phyloP scores from a whole-genome alignment of 2,329 filamentous ascomycete species.

The Aspergillus oerlinghausenensis region DNA sequence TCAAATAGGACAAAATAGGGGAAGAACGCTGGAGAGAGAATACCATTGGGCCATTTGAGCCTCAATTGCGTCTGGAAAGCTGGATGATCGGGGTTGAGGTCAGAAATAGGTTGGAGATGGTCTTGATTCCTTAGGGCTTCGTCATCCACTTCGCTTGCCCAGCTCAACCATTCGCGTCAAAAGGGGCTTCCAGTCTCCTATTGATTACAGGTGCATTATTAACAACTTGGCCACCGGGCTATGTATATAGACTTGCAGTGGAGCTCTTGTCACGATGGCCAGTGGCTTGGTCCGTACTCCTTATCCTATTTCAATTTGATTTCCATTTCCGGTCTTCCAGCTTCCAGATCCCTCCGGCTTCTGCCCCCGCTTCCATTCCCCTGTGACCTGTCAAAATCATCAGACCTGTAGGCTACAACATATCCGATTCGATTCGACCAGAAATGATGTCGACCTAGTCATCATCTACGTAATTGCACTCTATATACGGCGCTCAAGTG shows the following conservation, averaged over 20 bases:
- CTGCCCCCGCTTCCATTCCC: background rate
- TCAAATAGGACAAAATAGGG: too few relatives aligned
- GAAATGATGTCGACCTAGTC: background rate
- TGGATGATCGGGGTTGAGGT: too few relatives aligned
- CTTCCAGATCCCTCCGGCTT: too few relatives aligned
- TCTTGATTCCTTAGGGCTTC: too few relatives aligned
- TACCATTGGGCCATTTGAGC: background rate
- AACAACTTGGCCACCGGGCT: too few relatives aligned
- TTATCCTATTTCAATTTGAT: background rate
- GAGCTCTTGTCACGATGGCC: background rate
- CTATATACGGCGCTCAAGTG: background rate
- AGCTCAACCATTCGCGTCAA: background rate
- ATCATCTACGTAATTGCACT: background rate
- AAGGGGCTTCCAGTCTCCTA: background rate
- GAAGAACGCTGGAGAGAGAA: background rate
- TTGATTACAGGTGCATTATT: background rate
- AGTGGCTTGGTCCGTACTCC: background rate
- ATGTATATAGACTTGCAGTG: background rate
- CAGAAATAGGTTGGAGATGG: background rate
- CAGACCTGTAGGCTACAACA: background rate
- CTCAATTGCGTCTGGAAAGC: background rate
- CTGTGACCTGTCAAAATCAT: background rate
- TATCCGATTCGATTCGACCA: background rate
- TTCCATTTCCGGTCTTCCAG: background rate
- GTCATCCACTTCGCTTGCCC: background rate